These are phyloP conservation scores for Leccinum fibrillosum DNA, from an alignment of 768 basidiomycete species.

Conservation along the genomic window DNA sequence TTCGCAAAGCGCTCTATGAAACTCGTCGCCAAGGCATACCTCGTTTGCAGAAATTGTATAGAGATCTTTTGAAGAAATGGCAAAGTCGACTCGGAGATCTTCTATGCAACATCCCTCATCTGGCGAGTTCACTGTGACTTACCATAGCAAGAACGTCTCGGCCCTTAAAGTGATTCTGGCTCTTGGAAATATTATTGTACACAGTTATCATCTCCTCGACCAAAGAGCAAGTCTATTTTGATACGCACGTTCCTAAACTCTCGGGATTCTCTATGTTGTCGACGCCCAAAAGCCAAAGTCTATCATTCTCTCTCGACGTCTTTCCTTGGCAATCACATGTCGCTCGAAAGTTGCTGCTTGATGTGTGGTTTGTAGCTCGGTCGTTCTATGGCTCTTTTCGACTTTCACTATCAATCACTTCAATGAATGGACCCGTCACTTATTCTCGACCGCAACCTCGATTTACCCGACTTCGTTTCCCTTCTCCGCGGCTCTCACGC, in stretches of 20 bases:
- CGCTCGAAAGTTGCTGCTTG: conserved; percentile 80
- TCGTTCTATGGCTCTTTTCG: conserved; percentile 71
- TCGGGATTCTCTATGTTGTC: conserved; percentile 83
- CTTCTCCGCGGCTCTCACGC: conserved; percentile 65
- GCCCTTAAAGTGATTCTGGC: conserved; percentile 79
- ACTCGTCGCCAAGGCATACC: conserved; percentile 77
- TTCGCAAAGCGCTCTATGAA: too few species aligned
- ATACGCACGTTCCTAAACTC: conserved; percentile 64
- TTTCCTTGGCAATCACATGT: conserved; percentile 90
- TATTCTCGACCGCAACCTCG: conserved; percentile 90
- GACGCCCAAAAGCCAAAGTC: conserved; percentile 66
- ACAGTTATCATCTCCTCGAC: conserved; percentile 48
- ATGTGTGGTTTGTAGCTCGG: conserved; percentile 76
- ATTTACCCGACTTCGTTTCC: conserved; percentile 87
- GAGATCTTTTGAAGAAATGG: conserved; percentile 55
- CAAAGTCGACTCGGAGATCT: conserved; percentile 37
- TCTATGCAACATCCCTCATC: conserved; percentile 61
- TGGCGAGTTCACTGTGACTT: conserved; percentile 51
- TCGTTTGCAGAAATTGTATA: conserved; percentile 53
- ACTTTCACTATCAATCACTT: conserved; percentile 94
- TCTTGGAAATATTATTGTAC: conserved; percentile 47
- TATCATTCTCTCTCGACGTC: conserved; percentile 70
- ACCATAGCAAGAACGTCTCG: conserved; percentile 69
- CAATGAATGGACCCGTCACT: conserved; percentile 80
- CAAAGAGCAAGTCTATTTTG: conserved; percentile 82